Percentiles rank a stretch among this genome's conserved stretches.
phyloP scores from a whole-genome alignment of 2,329 filamentous ascomycete genomes.

The Xylaria multiplex region DNA sequence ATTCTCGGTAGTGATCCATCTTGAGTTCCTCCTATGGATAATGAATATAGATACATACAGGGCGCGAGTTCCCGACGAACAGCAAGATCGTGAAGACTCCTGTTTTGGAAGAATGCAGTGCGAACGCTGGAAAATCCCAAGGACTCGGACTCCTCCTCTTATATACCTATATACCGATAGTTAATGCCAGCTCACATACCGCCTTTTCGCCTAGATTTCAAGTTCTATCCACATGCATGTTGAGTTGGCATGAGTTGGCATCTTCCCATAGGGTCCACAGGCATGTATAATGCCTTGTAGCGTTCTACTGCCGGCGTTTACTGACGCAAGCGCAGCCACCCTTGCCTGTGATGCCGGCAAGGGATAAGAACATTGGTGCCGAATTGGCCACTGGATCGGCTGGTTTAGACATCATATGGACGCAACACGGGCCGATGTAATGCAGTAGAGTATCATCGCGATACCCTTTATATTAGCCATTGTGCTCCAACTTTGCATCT shows the following conservation, averaged over 20 bases:
- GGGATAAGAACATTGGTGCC: slow-evolving; percentile 22
- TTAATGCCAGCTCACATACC: slow-evolving; percentile 47
- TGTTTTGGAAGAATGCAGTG: slow-evolving; percentile 13
- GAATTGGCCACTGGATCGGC: slow-evolving; percentile 29
- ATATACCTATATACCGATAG: slow-evolving; percentile 39
- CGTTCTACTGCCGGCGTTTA: slow-evolving; percentile 34
- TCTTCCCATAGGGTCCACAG: slow-evolving; percentile 49
- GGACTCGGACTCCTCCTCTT: slow-evolving; percentile 38
- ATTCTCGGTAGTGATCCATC: slow-evolving; percentile 28
- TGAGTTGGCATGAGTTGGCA: slow-evolving; percentile 51
- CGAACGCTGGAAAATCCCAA: slow-evolving; percentile 21
- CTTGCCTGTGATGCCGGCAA: slow-evolving; percentile 28
- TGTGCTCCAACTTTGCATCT: slow-evolving; percentile 1
- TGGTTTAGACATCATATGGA: slow-evolving; percentile 21
- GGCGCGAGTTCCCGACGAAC: slow-evolving; percentile 1
- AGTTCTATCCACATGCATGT: slow-evolving; percentile 49
- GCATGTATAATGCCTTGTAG: slow-evolving; percentile 44
- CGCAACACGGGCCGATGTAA: slow-evolving; percentile 30
- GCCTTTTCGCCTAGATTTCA: slow-evolving; percentile 49
- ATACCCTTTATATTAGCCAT: slow-evolving; percentile 13
- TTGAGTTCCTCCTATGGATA: slow-evolving; percentile 25
- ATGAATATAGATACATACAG: slow-evolving; percentile 10
- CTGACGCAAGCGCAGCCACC: slow-evolving; percentile 36
- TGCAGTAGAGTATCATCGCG: slow-evolving; percentile 32
- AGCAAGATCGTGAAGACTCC: slow-evolving; percentile 9